Evolutionary conservation across 2,329 filamentous ascomycete species (phyloP), one percentile per base, ranked within the genome.

Genomic region (Nemania sp.): DNA sequence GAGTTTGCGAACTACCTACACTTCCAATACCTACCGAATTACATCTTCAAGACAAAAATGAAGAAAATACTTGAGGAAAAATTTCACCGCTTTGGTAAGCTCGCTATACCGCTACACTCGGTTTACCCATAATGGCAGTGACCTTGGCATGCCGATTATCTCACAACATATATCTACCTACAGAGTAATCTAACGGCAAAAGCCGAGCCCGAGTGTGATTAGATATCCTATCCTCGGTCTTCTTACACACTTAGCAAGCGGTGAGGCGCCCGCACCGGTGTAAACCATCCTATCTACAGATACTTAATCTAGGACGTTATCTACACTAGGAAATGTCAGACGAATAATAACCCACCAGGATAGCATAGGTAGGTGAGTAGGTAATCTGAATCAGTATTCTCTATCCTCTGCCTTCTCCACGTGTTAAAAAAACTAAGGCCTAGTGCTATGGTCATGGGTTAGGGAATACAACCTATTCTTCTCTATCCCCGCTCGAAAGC

Each of bases 361-460:
- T n/a, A n/a, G n/a, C n/a, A n/a, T n/a, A n/a, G n/a, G n/a, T n/a
- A n/a, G n/a, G n/a, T n/a, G n/a, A n/a, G n/a, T n/a, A n/a, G n/a
- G n/a, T n/a, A n/a, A n/a, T n/a, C n/a, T n/a, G n/a, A n/a, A n/a
- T n/a, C n/a, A n/a, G n/a, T n/a, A n/a, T n/a, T n/a, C n/a, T n/a
- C n/a, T n/a, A n/a, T n/a, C n/a, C n/a, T n/a, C n/a, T n/a, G n/a
- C n/a, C n/a, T n/a, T n/a, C n/a, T n/a, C n/a, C n/a, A n/a, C n/a
- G n/a, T n/a, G n/a, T n/a, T n/a, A n/a, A n/a, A n/a, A n/a, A n/a
- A n/a, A n/a, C n/a, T n/a, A n/a, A 37, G 26, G 6, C 15, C 31
- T 50, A 44, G 48, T 44, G 39, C 39, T 24, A 43, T 28, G 31
- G 39, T 43, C 48, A 50, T 37, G 33, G 30, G 31, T 14, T 37